Evolutionary conservation across 495 filamentous ascomycete genomes (phyloP).

Genomic region (Daldinia loculata): DNA sequence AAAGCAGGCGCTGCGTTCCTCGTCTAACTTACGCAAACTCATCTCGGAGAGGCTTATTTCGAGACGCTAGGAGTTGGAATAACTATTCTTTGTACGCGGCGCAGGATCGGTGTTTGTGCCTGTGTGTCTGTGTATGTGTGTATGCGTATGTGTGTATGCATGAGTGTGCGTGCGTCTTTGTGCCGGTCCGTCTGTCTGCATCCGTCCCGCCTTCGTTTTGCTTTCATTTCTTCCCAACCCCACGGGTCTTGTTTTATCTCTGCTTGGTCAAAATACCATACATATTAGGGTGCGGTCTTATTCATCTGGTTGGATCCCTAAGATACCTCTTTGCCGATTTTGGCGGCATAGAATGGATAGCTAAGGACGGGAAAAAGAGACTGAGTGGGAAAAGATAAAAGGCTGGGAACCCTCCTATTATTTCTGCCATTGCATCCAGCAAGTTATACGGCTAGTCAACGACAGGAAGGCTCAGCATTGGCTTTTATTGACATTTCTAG

Average conservation of each 20-base stretch:
- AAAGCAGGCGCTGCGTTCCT: conserved; percentile 18
- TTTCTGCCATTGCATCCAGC: conserved; percentile 5
- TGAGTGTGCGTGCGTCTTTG: conserved; percentile 14
- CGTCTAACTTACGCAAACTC: conserved; percentile 18
- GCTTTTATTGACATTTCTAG: conserved; percentile 22
- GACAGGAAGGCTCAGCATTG: conserved; percentile 22
- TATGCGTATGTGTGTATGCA: conserved; percentile 12
- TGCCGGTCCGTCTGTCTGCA: conserved; percentile 10
- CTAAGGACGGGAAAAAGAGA: conserved; percentile 26
- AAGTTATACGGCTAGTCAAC: conserved; percentile 27
- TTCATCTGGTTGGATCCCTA: conserved; percentile 27
- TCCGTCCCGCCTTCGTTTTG: not conserved
- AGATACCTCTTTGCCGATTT: conserved; percentile 14
- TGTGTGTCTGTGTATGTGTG: conserved; percentile 10
- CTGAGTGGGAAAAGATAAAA: conserved; percentile 32
- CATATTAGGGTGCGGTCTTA: conserved; percentile 7
- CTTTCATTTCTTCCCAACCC: conserved; percentile 18
- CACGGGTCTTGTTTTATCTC: conserved; percentile 2
- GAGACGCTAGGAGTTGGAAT: conserved; percentile 16
- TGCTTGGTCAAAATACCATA: conserved; percentile 3
- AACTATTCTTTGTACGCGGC: conserved; percentile 13
- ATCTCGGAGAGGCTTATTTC: conserved; percentile 28
- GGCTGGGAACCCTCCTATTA: conserved; percentile 18
- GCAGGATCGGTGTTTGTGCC: conserved; percentile 20
- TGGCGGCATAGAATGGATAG: conserved; percentile 24